These are phyloP conservation scores for Backusella westeae DNA, from an alignment of 192 early-diverging fungal genomes.

Conservation along the genomic window DNA sequence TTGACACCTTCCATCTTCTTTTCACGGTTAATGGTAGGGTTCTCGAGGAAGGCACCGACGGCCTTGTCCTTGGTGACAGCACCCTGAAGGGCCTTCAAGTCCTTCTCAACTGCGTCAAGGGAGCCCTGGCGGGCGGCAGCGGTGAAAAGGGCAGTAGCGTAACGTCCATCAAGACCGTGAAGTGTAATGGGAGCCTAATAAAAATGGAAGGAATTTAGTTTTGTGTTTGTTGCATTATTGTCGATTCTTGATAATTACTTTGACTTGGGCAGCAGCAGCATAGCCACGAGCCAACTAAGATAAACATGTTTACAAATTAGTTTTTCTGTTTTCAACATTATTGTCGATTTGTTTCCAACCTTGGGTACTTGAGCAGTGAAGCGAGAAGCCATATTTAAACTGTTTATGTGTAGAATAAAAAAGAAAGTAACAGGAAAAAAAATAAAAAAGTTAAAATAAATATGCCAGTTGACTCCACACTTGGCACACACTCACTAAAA, in stretches of 20 bases:
- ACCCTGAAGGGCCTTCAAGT: slow-evolving; percentile 67
- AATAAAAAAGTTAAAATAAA: background rate
- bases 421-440: slow-evolving; percentile 16
- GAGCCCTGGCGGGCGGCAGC: slow-evolving; percentile 84
- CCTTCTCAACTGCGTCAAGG: slow-evolving; percentile 81
- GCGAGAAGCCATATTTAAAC: slow-evolving; percentile 29
- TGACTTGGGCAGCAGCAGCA: slow-evolving; percentile 55
- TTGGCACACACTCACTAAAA: background rate
- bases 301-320: background rate
- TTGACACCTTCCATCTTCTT: slow-evolving; percentile 77
- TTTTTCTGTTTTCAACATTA: background rate
- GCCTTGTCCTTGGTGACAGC: slow-evolving; percentile 71
- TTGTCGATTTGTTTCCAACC: slow-evolving; percentile 2
- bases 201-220: background rate
- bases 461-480: background rate
- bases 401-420: background rate
- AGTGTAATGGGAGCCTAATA: slow-evolving; percentile 76
- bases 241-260: background rate
- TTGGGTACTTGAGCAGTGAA: slow-evolving; percentile 28
- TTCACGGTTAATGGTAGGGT: slow-evolving; percentile 80
- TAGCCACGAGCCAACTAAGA: slow-evolving; percentile 58
- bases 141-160: slow-evolving; percentile 94
- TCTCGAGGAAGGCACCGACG: slow-evolving; percentile 74
- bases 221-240: background rate
- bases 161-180: slow-evolving; percentile 94